phyloP scores from a whole-genome alignment of 768 basidiomycete genomes.

The Leucosporidium scottii region DNA sequence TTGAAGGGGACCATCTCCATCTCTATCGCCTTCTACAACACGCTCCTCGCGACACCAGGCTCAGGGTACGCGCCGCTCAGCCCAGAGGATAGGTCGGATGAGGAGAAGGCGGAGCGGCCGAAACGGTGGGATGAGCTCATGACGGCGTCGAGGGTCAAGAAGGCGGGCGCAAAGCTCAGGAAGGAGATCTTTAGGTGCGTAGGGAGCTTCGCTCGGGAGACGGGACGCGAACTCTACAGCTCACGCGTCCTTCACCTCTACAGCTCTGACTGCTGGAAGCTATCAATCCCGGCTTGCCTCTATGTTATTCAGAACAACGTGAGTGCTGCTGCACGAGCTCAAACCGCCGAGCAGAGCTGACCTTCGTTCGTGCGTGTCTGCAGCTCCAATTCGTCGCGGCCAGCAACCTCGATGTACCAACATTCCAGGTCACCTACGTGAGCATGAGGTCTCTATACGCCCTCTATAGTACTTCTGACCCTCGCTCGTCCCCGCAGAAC shows the following conservation, averaged over 20 bases:
- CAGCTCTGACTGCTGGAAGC: conserved; percentile 90
- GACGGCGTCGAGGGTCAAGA: background rate
- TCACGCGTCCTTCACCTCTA: conserved; percentile 56
- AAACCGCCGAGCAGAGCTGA: background rate
- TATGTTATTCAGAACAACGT: conserved; percentile 52
- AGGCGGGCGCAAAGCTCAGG: conserved; percentile 7
- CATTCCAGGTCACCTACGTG: conserved; percentile 87
- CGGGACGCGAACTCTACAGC: background rate
- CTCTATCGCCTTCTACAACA: conserved; percentile 54
- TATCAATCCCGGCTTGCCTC: conserved; percentile 91
- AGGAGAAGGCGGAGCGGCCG: background rate
- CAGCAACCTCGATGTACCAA: conserved; percentile 86
- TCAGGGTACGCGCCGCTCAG: conserved; percentile 6
- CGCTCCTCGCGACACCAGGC: conserved; percentile 6
- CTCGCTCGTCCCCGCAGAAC: conserved; percentile 41
- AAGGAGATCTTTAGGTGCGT: conserved; percentile 32
- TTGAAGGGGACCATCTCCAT: conserved; percentile 85
- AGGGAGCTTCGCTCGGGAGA: background rate
- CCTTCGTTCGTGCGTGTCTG: conserved; percentile 41
- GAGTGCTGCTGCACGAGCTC: background rate
- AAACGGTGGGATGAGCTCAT: background rate
- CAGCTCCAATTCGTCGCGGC: conserved; percentile 93
- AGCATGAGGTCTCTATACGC: conserved; percentile 64
- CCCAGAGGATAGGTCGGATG: background rate
- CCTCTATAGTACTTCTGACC: conserved; percentile 65